These are phyloP conservation scores for Marasmius fiardii DNA, from an alignment of 1,284 basidiomycete species.

Conservation along the genomic window DNA sequence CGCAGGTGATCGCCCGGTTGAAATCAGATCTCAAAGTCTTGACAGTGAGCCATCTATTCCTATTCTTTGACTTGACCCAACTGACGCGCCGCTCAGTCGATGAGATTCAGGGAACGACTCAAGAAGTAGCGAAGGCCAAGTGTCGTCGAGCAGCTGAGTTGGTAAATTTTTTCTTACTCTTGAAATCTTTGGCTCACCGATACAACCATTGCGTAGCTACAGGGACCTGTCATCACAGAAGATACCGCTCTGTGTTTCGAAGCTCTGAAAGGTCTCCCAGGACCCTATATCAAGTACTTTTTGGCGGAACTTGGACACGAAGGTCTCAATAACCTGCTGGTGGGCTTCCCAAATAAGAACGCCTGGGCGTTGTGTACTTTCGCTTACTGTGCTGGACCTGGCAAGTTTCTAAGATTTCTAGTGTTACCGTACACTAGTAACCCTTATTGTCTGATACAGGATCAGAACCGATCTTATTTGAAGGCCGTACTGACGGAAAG, in stretches of 20 bases:
- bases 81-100: slow-evolving; percentile 4
- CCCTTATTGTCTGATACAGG: slow-evolving; percentile 22
- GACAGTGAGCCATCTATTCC: slow-evolving; percentile 51
- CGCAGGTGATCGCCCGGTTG: slow-evolving; percentile 49
- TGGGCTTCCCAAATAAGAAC: slow-evolving; percentile 77
- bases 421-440: not conserved
- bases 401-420: slow-evolving; percentile 20
- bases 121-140: slow-evolving; percentile 89
- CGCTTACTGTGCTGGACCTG: slow-evolving; percentile 87
- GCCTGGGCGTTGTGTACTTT: slow-evolving; percentile 96
- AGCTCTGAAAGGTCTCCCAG: slow-evolving; percentile 88
- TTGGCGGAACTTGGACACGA: slow-evolving; percentile 78
- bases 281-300: slow-evolving; percentile 97
- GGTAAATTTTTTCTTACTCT: slow-evolving; percentile 35
- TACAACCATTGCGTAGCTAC: slow-evolving; percentile 44
- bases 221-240: slow-evolving; percentile 91
- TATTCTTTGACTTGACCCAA: slow-evolving; percentile 6
- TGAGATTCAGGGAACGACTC: slow-evolving; percentile 91
- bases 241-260: slow-evolving; percentile 94
- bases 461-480: slow-evolving; percentile 82
- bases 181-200: slow-evolving; percentile 8
- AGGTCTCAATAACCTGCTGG: slow-evolving; percentile 85
- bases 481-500: slow-evolving; percentile 84
- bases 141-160: slow-evolving; percentile 82
- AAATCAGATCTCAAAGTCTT: slow-evolving; percentile 65